Percentiles rank a stretch among this genome's conserved stretches.
Evolutionary conservation across 2,329 filamentous ascomycete species (phyloP).

Genomic region (Aspergillus puulaauensis): DNA sequence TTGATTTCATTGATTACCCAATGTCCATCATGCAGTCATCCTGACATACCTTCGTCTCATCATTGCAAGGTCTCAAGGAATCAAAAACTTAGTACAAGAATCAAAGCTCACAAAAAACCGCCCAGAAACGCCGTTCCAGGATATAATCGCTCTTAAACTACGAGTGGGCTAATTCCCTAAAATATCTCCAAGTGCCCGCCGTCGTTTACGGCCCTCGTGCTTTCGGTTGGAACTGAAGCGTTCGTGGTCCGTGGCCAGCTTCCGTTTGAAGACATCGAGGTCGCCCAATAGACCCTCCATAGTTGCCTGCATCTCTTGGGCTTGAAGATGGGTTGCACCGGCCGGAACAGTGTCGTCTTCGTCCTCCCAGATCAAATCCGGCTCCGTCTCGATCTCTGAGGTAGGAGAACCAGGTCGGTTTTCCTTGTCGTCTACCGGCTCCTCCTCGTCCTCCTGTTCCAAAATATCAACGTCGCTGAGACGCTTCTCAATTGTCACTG

Average conservation of each 20-base stretch:
- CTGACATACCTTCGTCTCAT: constrained; percentile 15
- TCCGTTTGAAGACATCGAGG: constrained; percentile 75
- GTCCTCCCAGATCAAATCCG: constrained; percentile 46
- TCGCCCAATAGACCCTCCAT: constrained; percentile 84
- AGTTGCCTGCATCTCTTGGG: constrained; percentile 71
- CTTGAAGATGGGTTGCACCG: constrained; percentile 44
- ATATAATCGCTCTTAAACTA: constrained; percentile 1
- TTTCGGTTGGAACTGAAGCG: constrained; percentile 35
- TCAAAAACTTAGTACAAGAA: background rate
- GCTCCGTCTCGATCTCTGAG: constrained; percentile 31
- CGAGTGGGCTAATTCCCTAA: constrained; percentile 27
- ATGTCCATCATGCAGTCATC: constrained; percentile 8
- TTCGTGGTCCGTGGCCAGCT: constrained; percentile 73
- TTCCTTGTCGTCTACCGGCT: constrained; percentile 47
- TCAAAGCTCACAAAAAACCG: constrained; percentile 8
- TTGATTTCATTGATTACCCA: constrained; percentile 8
- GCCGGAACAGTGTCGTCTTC: constrained; percentile 50
- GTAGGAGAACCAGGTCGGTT: constrained; percentile 30
- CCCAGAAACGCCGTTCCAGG: constrained; percentile 9
- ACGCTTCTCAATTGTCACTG: constrained; percentile 35
- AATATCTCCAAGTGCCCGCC: constrained; percentile 32
- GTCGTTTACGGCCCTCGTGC: constrained; percentile 24
- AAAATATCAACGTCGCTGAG: constrained; percentile 34
- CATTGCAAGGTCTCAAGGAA: constrained; percentile 8
- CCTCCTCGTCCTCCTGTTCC: constrained; percentile 32